Evolutionary conservation across 768 basidiomycete species (phyloP), one percentile per base, ranked within the genome.

Genomic region (Pulveroboletus sp.): DNA sequence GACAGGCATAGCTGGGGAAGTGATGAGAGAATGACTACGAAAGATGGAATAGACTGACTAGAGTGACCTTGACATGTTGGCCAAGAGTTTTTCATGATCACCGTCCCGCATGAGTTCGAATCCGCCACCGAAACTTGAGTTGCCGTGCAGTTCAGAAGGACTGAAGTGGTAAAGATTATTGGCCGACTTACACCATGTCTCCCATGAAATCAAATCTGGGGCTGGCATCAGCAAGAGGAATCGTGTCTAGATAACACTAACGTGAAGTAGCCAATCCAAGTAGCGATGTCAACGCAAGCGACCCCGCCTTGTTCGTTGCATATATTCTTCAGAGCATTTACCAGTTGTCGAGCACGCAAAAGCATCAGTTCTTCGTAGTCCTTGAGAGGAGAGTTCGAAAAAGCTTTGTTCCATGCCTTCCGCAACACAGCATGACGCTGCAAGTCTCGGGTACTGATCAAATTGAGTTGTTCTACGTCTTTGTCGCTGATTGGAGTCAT

Each of bases 81-180:
- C 37, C 60, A 67, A 63, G 21, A 72, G 47, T 15, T 61, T 63
- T 10, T 64, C 52, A n/a, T 43, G 53, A 48, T 75, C 73, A 6
- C 71, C 61, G 17, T 71, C 62, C 10, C 64, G 65, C 63, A 71
- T 62, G 46, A 71, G 63, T 39, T 73, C 69, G 31, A 69, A 72
- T 8, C 67, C 66, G 7, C 70, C 69, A 6, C 69, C 70, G 39
- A 74, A 74, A 31, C 72, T 75, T 46, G 14, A 33, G 27, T 18
- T 2, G 15, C 11, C 28, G 14, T 31, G 6, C 14, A 40, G 26
- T 41, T 44, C 42, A 53, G 42, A 39, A n/a, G 14, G n/a, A 39
- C 17, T 24, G 14, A 18, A 42, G 35, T 4, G 15, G 9, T 24
- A 5, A 21, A 46, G 28, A 14, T 27, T 24, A n/a, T 28, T 36